Conservation (phyloP, 805 yeast genomes). For the Wickerhamiella domercqiae region DNA sequence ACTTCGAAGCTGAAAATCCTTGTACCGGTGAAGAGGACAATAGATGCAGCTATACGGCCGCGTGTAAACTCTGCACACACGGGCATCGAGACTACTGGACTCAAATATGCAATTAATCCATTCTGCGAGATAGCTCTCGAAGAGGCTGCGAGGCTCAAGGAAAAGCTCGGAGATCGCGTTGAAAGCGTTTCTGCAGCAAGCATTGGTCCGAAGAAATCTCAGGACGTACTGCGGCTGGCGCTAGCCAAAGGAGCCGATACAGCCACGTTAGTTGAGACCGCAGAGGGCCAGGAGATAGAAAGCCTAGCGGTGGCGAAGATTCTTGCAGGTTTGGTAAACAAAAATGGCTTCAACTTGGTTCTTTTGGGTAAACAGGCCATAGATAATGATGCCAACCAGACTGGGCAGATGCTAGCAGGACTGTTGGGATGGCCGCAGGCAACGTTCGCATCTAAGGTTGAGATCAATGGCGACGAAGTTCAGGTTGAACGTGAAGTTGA, state of each 20-base stretch:
- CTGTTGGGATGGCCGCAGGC: conserved; percentile 93
- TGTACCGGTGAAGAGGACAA: conserved; percentile 90
- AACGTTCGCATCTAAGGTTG: conserved; percentile 82
- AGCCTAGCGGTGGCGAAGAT: conserved; percentile 85
- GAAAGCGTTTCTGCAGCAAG: conserved; percentile 82
- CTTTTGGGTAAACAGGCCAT: conserved; percentile 93
- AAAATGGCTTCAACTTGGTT: conserved; percentile 59
- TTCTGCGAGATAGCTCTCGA: conserved; percentile 97
- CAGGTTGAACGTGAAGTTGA: conserved; percentile 85
- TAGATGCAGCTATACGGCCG: conserved; percentile 88
- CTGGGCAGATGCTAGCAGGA: conserved; percentile 95
- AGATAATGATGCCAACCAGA: conserved; percentile 88
- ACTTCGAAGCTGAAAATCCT: conserved; percentile 35
- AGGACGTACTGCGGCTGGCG: conserved; percentile 76
- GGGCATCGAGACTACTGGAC: conserved; percentile 77
- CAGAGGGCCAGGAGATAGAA: conserved; percentile 43
- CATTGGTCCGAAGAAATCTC: conserved; percentile 74
- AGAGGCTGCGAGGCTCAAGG: conserved; percentile 72
- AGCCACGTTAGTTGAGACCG: conserved; percentile 67
- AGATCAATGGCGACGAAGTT: conserved; percentile 34
- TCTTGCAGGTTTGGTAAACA: conserved; percentile 54
- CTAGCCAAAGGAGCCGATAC: conserved; percentile 90
- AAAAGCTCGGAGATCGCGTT: conserved; percentile 45
- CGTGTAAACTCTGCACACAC: conserved; percentile 74
- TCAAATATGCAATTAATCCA: conserved; percentile 87